Conservation (phyloP, 441 rosid genomes). For the Aleurites moluccanus region DNA sequence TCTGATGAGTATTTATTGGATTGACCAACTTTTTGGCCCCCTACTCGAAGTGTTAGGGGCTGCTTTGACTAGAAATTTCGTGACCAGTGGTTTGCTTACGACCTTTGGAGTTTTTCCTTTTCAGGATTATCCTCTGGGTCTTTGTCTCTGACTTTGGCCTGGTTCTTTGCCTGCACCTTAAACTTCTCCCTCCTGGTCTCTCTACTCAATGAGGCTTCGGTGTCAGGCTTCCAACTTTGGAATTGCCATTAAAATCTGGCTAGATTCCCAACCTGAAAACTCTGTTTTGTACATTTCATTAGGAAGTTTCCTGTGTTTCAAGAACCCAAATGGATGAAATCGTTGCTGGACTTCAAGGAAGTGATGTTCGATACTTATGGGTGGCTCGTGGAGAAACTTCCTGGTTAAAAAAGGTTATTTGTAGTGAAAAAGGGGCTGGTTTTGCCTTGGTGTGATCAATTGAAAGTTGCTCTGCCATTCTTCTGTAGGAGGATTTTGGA, state of each 20-base stretch:
- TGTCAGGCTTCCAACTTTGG: too few relatives aligned
- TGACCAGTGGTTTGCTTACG: too few relatives aligned
- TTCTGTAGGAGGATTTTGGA: slow-evolving; percentile 50
- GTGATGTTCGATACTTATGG: slow-evolving; percentile 41
- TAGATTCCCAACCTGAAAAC: slow-evolving; percentile 35
- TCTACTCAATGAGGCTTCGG: too few relatives aligned
- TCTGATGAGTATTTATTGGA: too few relatives aligned
- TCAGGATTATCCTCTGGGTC: too few relatives aligned
- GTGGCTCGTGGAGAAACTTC: slow-evolving; percentile 30
- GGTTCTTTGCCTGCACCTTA: too few relatives aligned
- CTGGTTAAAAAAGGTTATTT: neutral
- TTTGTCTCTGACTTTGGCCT: too few relatives aligned
- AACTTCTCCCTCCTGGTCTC: too few relatives aligned
- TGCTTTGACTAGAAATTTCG: too few relatives aligned
- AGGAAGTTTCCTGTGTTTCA: slow-evolving; percentile 47
- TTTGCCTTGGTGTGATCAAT: slow-evolving; percentile 58
- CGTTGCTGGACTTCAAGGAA: slow-evolving; percentile 24
- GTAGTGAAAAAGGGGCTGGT: slow-evolving; percentile 30
- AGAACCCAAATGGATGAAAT: slow-evolving; percentile 44
- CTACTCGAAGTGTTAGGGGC: too few relatives aligned
- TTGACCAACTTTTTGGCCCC: too few relatives aligned
- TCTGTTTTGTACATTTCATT: slow-evolving; percentile 48
- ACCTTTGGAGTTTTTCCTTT: too few relatives aligned
- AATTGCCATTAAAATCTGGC: slow-evolving; percentile 25
- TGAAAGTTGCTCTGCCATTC: slow-evolving; percentile 45